These are phyloP conservation scores for Combretum micranthum DNA, from an alignment of 345 rosid genomes.

Conservation along the genomic window DNA sequence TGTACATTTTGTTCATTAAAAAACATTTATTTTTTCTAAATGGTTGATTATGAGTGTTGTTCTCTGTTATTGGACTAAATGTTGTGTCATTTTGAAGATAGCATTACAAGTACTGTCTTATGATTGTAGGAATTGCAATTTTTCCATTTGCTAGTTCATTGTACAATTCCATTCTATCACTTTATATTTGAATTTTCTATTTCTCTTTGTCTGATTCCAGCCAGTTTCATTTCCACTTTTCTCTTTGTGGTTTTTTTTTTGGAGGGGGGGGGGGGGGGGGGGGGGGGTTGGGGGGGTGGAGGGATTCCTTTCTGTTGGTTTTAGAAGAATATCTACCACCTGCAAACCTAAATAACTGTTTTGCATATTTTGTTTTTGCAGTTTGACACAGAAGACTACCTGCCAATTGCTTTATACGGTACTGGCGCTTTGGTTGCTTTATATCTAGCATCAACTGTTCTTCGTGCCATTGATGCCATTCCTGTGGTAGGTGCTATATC, in stretches of 20 bases:
- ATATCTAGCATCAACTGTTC: slow-evolving; percentile 54
- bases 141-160: slow-evolving; percentile 5
- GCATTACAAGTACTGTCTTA: not conserved
- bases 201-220: no score
- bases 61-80: not conserved
- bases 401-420: slow-evolving; percentile 51
- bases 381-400: slow-evolving; percentile 57
- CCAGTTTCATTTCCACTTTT: no score
- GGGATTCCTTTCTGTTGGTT: no score
- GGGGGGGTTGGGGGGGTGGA: no score
- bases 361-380: slow-evolving; percentile 13
- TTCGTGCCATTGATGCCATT: slow-evolving; percentile 71
- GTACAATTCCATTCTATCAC: no score
- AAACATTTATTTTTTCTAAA: no score
- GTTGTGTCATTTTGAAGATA: not conserved
- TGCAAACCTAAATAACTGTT: not conserved
- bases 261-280: no score
- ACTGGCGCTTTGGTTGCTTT: slow-evolving; percentile 54
- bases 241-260: no score
- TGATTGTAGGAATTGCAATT: not conserved
- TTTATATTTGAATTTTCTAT: no score
- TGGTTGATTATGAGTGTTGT: not conserved
- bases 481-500: slow-evolving; percentile 57
- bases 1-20: no score
- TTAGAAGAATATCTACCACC: not conserved